Conservation (phyloP, 345 rosid genomes). For the Arabidopsis arenosa region DNA sequence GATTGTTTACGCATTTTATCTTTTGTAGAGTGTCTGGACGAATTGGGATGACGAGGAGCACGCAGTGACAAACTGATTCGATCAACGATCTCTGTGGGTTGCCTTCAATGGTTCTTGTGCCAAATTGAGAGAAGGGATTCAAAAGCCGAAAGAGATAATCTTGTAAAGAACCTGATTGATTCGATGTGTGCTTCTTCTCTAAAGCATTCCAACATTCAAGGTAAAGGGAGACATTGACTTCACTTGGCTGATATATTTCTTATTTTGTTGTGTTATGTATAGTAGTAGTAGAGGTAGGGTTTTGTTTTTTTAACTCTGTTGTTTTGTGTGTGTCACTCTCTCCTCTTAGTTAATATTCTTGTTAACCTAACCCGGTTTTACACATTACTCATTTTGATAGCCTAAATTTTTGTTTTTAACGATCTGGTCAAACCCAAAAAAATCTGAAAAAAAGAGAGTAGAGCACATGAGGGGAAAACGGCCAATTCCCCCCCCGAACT, state of each 20-base stretch:
- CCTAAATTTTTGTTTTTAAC: background rate
- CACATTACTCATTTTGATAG: background rate
- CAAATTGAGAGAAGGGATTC: constrained; percentile 10
- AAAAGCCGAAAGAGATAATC: background rate
- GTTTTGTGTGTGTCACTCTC: constrained; percentile 11
- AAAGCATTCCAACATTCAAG: constrained; percentile 35
- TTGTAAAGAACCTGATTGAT: constrained; percentile 8
- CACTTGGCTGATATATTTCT: constrained; percentile 63
- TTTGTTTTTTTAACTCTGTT: constrained; percentile 5
- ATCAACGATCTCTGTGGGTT: constrained; percentile 15
- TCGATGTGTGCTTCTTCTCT: background rate
- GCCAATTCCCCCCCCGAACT: too few species aligned
- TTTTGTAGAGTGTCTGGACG: constrained; percentile 47
- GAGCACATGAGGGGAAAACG: too few species aligned
- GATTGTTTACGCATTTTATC: background rate
- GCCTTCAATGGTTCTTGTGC: constrained; percentile 19
- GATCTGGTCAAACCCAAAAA: background rate
- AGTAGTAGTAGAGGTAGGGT: constrained; percentile 27
- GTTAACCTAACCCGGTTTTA: background rate
- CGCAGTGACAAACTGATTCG: constrained; percentile 52
- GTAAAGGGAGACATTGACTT: constrained; percentile 53
- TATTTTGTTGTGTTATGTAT: constrained; percentile 49
- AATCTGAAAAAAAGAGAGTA: background rate
- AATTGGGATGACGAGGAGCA: constrained; percentile 78
- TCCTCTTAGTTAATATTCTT: background rate